Evolutionary conservation across 176 grass and related monocot species (phyloP).

Genomic region (Zizania latifolia): DNA sequence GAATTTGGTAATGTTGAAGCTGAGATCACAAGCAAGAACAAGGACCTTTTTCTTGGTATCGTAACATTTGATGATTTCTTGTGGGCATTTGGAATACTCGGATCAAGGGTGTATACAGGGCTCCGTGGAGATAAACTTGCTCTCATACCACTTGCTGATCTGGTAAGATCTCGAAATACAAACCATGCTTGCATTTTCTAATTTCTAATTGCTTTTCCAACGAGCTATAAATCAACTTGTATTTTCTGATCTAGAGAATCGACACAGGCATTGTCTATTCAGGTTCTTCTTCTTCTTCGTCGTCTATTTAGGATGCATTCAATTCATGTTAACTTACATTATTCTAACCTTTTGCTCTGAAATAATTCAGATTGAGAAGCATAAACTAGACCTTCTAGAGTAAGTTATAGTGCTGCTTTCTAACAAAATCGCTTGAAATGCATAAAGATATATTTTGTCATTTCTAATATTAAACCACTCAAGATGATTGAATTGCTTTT

Average conservation of each 20-base stretch:
- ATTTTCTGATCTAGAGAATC: conserved; percentile 39
- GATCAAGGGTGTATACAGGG: too few relatives aligned
- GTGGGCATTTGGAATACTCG: too few relatives aligned
- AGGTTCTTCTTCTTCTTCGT: too few relatives aligned
- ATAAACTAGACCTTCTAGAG: conserved; percentile 66
- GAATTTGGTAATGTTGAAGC: conserved; percentile 65
- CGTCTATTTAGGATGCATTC: not conserved
- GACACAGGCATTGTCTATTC: conserved; percentile 70
- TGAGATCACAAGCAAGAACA: conserved; percentile 52
- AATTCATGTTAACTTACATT: conserved; percentile 5
- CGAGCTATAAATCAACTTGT: not conserved
- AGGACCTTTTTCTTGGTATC: conserved; percentile 57
- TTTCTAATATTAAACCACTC: not conserved
- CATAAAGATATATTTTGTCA: not conserved
- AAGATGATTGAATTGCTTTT: too few relatives aligned
- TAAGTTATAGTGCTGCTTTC: conserved; percentile 34
- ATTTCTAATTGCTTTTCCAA: too few relatives aligned
- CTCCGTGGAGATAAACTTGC: too few relatives aligned
- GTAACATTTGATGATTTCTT: conserved; percentile 51
- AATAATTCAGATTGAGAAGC: conserved; percentile 72
- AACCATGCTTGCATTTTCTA: too few relatives aligned
- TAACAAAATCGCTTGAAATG: not conserved
- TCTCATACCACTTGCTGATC: too few relatives aligned
- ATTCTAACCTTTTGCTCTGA: conserved; percentile 8
- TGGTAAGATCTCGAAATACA: too few relatives aligned